These are phyloP conservation scores for Tulasnella sp. DNA, from an alignment of 768 basidiomycete genomes.

Conservation along the genomic window DNA sequence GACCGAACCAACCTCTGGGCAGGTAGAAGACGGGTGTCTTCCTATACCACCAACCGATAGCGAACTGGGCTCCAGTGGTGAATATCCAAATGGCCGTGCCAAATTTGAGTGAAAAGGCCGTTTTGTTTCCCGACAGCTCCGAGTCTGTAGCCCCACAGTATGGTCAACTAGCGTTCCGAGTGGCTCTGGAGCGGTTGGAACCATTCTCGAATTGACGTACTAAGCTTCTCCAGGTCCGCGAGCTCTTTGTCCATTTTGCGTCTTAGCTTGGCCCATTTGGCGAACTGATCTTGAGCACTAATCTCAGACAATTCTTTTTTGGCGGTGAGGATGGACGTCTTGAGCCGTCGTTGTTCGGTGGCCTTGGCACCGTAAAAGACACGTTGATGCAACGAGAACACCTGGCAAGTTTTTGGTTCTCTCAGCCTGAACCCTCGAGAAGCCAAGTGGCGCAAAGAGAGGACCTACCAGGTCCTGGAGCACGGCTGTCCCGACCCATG, in stretches of 20 bases:
- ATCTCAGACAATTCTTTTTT: slow-evolving; percentile 83
- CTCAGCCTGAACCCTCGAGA: background rate
- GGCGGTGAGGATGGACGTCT: slow-evolving; percentile 62
- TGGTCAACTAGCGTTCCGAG: slow-evolving; percentile 1
- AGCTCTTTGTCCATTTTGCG: slow-evolving; percentile 86
- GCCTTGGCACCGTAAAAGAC: slow-evolving; percentile 48
- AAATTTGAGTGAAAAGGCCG: slow-evolving; percentile 59
- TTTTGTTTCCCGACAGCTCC: slow-evolving; percentile 47
- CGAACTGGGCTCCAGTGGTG: slow-evolving; percentile 79
- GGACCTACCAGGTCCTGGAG: slow-evolving; percentile 64
- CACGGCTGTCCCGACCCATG: slow-evolving; percentile 82
- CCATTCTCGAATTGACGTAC: slow-evolving; percentile 33
- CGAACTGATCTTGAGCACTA: slow-evolving; percentile 94
- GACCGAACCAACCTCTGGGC: slow-evolving; percentile 83
- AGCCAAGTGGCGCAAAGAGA: background rate
- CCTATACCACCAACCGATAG: slow-evolving; percentile 85
- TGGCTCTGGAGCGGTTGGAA: background rate
- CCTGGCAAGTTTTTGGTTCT: slow-evolving; percentile 33
- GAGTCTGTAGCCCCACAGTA: slow-evolving; percentile 42
- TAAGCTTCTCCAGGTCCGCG: slow-evolving; percentile 82
- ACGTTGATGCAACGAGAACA: slow-evolving; percentile 57
- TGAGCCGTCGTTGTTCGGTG: slow-evolving; percentile 55
- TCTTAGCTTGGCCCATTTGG: slow-evolving; percentile 93
- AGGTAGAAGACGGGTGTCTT: slow-evolving; percentile 87
- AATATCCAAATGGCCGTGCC: slow-evolving; percentile 63